Evolutionary conservation across 129 eudicot species (phyloP).

Genomic region (Flaveria trinervia): DNA sequence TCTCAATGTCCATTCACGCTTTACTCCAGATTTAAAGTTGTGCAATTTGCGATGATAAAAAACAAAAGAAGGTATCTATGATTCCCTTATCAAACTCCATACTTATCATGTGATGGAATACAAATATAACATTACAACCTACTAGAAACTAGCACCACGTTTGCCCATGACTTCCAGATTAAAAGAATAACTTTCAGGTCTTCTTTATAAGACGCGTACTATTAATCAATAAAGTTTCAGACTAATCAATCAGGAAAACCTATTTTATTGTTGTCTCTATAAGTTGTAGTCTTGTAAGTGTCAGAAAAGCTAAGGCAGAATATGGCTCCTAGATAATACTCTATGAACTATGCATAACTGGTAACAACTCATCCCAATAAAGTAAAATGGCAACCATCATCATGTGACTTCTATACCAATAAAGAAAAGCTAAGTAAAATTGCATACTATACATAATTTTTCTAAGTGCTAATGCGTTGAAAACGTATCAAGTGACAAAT

Average conservation of each 20-base stretch:
- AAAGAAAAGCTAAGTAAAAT: no score
- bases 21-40: not conserved
- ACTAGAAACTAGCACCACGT: not conserved
- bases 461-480: conserved; percentile 3
- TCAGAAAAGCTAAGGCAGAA: conserved; percentile 1
- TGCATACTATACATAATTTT: not conserved
- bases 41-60: not conserved
- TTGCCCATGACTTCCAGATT: not conserved
- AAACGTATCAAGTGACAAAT: not conserved
- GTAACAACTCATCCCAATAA: not conserved
- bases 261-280: no score
- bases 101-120: not conserved
- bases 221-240: no score
- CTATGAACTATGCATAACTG: not conserved
- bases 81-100: not conserved
- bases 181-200: not conserved
- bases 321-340: not conserved
- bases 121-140: conserved; percentile 1
- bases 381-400: conserved; percentile 1
- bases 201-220: no score
- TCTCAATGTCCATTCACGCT: not conserved
- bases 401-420: not conserved
- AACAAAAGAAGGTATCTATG: not conserved
- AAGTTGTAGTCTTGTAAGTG: not conserved
- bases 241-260: no score